Conservation (phyloP, 306 rosid species). For the Betula pendula region DNA sequence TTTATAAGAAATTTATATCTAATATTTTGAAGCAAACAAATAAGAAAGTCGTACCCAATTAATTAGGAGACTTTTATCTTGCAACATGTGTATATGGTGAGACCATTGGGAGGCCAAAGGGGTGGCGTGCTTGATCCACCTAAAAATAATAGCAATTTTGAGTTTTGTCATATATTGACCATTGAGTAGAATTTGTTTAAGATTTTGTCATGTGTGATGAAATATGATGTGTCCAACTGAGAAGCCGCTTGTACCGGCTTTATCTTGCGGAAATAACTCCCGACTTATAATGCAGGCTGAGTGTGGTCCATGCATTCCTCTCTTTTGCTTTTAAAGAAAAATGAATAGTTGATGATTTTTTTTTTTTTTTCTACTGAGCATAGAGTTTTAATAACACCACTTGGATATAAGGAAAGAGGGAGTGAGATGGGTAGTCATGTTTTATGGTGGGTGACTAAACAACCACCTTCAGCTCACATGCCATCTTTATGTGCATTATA, state of each 20-base stretch:
- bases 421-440: slow-evolving; percentile 72
- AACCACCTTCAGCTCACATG: slow-evolving; percentile 79
- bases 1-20: no score
- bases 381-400: slow-evolving; percentile 48
- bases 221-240: slow-evolving; percentile 5
- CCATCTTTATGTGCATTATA: slow-evolving; percentile 51
- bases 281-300: not conserved
- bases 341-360: slow-evolving; percentile 31
- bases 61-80: not conserved
- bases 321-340: slow-evolving; percentile 3
- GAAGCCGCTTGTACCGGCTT: slow-evolving; percentile 26
- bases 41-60: not conserved
- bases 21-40: no score
- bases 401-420: slow-evolving; percentile 33
- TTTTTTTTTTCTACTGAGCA: slow-evolving; percentile 12
- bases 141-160: not conserved
- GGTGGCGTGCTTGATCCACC: not conserved
- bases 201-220: not conserved
- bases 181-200: not conserved
- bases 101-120: not conserved
- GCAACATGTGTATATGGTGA: no score
- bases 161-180: no score
- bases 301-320: slow-evolving; percentile 48
- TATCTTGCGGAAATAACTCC: slow-evolving; percentile 21
- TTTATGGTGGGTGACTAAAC: slow-evolving; percentile 96